Base-by-base conservation (phyloP, 2,329 filamentous ascomycete genomes). In the Cordyceps pruinosa region DNA sequence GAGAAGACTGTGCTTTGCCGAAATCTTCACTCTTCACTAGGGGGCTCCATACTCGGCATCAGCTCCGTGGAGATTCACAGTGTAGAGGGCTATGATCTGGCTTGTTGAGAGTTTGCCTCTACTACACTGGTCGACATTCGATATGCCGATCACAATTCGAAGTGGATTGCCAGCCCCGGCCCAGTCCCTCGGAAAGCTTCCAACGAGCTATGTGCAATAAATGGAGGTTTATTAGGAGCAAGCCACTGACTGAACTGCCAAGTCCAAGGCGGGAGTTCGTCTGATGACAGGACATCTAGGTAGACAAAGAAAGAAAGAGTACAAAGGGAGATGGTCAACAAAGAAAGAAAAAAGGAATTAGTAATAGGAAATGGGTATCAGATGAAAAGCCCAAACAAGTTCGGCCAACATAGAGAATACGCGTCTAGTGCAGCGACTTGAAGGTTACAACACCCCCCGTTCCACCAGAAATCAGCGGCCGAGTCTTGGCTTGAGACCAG, bases 71-170 rank as follows among this genome's bases (percentile, higher is more conserved):
- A 30, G 37, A 32, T 32, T 19, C 25, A 19, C 9, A 30, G 23
- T 9, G 34, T 17, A 15, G 30, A 32, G 23, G 25, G 35, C 9
- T 13, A 32, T n/a, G n/a, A 41, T 21, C 41, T 46, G 51, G 17
- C 4, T 32, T 9, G n/a, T 23, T 19, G 12, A 34, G 21, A 2
- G 23, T 32, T 17, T 21, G 13, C 19, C 28, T 9, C 41, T 17
- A 28, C 41, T 17, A 28, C 6, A 28, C 35, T 41, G 48, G 17
- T 32, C 12, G 23, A 19, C 30, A 5, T 8, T 26, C 10, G 17
- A 46, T 21, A 34, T 26, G 51, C 32, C 30, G 51, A 54, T 54
- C 51, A 23, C 32, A 54, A 37, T 37, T 54, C 41, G 17, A 46
- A 37, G 41, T 34, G 51, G 51, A 21, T 19, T 30, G 12, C 7